These are phyloP conservation scores for Aciculosporium take DNA, from an alignment of 2,329 filamentous ascomycete genomes.

Conservation along the genomic window DNA sequence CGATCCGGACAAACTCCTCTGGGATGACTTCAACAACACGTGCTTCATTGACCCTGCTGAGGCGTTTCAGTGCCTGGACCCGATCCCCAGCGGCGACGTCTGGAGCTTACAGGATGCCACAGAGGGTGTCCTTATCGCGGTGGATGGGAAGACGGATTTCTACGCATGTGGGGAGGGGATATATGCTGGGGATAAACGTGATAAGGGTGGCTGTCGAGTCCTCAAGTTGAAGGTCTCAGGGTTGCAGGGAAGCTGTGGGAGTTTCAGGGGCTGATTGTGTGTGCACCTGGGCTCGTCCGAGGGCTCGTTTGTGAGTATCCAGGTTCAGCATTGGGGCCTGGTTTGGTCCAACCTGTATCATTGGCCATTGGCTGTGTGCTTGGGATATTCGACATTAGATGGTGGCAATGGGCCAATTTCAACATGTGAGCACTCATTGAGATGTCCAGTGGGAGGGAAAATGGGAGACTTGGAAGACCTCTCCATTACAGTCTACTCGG, in stretches of 20 bases:
- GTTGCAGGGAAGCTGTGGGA: constrained; percentile 15
- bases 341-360: neutral
- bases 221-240: constrained; percentile 13
- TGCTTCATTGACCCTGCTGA: constrained; percentile 17
- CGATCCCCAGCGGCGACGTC: constrained; percentile 15
- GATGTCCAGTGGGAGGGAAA: no score
- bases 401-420: no score
- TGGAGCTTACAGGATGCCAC: constrained; percentile 15
- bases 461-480: no score
- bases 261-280: neutral
- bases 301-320: neutral
- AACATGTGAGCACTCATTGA: no score
- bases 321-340: neutral
- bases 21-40: constrained; percentile 17
- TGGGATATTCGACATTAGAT: no score
- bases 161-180: constrained; percentile 16
- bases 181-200: constrained; percentile 10
- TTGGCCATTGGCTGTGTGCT: no score
- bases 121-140: constrained; percentile 11
- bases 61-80: constrained; percentile 19
- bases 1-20: constrained; percentile 13
- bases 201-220: constrained; percentile 12
- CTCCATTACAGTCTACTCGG: no score
- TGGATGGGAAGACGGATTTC: constrained; percentile 13
- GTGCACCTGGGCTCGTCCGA: neutral